These are phyloP conservation scores for Panaeolus papilionaceus DNA, from an alignment of 768 basidiomycete genomes.

Conservation along the genomic window DNA sequence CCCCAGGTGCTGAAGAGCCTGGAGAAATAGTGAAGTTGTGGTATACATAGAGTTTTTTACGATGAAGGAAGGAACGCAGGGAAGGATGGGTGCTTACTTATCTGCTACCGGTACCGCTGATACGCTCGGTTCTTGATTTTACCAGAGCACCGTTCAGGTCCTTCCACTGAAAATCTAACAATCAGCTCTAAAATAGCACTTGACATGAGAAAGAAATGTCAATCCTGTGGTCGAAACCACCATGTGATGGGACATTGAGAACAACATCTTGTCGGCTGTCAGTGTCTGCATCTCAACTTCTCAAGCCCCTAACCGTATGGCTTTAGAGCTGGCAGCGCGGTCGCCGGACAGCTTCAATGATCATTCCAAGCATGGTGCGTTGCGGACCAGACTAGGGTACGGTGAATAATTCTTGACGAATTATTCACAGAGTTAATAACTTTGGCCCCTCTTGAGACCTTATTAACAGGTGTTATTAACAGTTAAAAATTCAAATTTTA, in stretches of 20 bases:
- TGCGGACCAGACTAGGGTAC: background rate
- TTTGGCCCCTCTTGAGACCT: too few relatives aligned
- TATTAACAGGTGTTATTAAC: too few relatives aligned
- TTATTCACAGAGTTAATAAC: too few relatives aligned
- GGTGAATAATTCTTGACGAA: too few relatives aligned
- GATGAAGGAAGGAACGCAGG: too few relatives aligned
- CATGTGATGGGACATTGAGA: background rate
- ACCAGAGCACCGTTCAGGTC: background rate
- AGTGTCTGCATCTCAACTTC: background rate
- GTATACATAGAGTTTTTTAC: slow-evolving; percentile 41
- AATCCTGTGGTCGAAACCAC: background rate
- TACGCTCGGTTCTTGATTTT: background rate
- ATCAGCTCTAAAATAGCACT: background rate
- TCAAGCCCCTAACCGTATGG: background rate
- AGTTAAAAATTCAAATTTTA: too few relatives aligned
- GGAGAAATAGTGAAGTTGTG: slow-evolving; percentile 66
- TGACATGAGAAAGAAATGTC: slow-evolving; percentile 1
- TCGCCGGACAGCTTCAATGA: background rate
- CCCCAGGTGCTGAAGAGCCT: slow-evolving; percentile 58
- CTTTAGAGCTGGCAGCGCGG: background rate
- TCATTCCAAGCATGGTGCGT: background rate
- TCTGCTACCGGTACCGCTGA: background rate
- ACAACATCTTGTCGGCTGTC: too few relatives aligned
- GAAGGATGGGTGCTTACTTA: too few relatives aligned
- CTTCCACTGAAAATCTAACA: background rate